These are phyloP conservation scores for Dacryopinax spathularia DNA, from an alignment of 768 basidiomycete genomes.

Conservation along the genomic window DNA sequence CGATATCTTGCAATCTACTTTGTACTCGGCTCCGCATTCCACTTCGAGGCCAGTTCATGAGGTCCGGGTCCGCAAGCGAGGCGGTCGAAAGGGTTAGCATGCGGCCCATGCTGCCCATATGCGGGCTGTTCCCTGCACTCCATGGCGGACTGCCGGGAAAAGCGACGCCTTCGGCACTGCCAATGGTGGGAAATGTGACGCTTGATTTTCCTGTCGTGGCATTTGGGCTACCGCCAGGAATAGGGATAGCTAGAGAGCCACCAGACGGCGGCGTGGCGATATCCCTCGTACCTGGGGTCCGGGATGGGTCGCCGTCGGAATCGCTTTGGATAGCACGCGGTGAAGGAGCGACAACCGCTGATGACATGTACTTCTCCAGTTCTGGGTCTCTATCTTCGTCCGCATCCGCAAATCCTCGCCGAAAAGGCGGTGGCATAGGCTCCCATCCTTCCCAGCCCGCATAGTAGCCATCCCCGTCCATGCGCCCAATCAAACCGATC, in stretches of 20 bases:
- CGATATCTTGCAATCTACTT: conserved; percentile 43
- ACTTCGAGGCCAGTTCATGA: neutral
- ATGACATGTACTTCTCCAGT: neutral
- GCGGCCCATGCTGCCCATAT: neutral
- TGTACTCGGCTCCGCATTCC: conserved; percentile 66
- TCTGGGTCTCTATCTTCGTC: conserved; percentile 13
- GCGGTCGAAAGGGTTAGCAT: neutral
- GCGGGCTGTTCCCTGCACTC: neutral
- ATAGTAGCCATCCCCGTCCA: neutral
- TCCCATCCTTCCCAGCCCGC: conserved; percentile 15
- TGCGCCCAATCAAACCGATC: neutral
- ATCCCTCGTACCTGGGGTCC: neutral
- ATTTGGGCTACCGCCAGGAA: neutral
- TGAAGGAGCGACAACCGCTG: neutral
- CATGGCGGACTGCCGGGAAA: neutral
- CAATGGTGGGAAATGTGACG: neutral
- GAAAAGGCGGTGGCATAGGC: conserved; percentile 24
- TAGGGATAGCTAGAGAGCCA: neutral
- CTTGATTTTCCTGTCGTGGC: neutral
- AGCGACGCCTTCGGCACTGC: neutral
- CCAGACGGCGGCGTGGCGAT: neutral
- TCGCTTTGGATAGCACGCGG: neutral
- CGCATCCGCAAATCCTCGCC: conserved; percentile 26
- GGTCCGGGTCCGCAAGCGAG: neutral
- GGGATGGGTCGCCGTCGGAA: neutral